These are phyloP conservation scores for Phytophthora pluvialis DNA, from an alignment of 352 stramenopile genomes.

Conservation along the genomic window DNA sequence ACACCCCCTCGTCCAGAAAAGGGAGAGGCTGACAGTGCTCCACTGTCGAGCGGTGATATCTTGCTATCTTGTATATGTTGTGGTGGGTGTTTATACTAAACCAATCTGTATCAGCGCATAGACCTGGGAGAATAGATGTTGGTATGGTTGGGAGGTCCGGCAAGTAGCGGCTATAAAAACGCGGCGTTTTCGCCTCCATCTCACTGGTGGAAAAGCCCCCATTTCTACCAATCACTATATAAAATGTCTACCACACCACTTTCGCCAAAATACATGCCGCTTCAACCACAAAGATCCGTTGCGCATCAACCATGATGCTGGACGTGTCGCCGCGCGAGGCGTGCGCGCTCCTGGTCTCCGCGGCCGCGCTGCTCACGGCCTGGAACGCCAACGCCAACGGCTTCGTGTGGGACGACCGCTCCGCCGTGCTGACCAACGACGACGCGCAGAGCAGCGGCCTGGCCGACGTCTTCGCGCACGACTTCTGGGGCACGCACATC, in stretches of 20 bases:
- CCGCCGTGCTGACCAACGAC: conserved; percentile 70
- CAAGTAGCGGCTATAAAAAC: conserved; percentile 33
- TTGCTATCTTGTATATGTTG: background rate
- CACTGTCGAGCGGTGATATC: background rate
- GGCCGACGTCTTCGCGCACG: conserved; percentile 67
- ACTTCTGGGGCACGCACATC: conserved; percentile 90
- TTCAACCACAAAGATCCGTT: conserved; percentile 18
- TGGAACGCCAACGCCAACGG: conserved; percentile 60
- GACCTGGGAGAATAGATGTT: background rate
- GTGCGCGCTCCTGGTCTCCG: conserved; percentile 26
- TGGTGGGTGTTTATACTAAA: too few species aligned
- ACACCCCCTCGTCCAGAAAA: conserved; percentile 25
- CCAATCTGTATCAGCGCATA: background rate
- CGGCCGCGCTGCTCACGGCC: conserved; percentile 52
- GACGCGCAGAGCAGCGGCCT: conserved; percentile 55
- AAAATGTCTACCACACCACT: background rate
- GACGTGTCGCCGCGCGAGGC: conserved; percentile 23
- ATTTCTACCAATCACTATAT: conserved; percentile 2
- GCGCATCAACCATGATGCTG: conserved; percentile 22
- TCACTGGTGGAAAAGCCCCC: conserved; percentile 17
- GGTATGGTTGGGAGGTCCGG: background rate
- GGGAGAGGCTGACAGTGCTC: background rate
- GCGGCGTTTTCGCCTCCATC: background rate
- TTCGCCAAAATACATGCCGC: background rate
- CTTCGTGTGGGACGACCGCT: conserved; percentile 93